Base-by-base conservation (phyloP, 495 filamentous ascomycete genomes). In the Penicilliopsis zonata region DNA sequence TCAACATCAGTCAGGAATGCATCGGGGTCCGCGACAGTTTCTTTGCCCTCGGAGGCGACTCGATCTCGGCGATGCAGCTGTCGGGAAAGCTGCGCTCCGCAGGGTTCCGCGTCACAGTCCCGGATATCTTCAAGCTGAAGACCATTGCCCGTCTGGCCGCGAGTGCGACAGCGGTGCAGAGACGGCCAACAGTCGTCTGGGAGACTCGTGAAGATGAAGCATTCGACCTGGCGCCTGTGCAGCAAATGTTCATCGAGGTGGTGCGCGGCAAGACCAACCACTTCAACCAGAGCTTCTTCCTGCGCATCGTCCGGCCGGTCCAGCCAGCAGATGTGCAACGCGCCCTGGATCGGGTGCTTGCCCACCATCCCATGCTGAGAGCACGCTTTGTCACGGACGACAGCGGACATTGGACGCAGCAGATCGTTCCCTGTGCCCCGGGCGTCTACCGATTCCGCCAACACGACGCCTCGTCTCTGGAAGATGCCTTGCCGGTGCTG, bases 241-340 rank as follows among this genome's bases (percentile, higher is more conserved):
- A 14, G 21, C 5, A n/a, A 10, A n/a, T 15, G 10, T 15, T 9
- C 5, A 35, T 40, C 32, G 9, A 27, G 12, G 12, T 27, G 1
- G 13, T 19, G 13, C 25, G 23, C 5, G 29, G 24, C 35, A 3
- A 18, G 36, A 13, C 33, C 36, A 3, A 34, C 33, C 7, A 35
- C 28, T 7, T 49, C 46, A 76, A 77, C 44, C 70, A 72, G 37
- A 76, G 73, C 44, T 54, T 75, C 28, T 42, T 75, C 1, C 44
- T 79, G 10, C 56, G 63, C 8, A 34, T 77, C 7, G 61, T 54
- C 12, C 53, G 52, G 31, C 41, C 33, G 5, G 53, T 66, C 23
- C 44, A 56, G 5, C 31, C 60, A 3, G 47, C 54, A n/a, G 53
- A 63, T 19, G 41, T 56, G 8, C 31, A 59, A 3, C 46, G 57